phyloP scores from a whole-genome alignment of 129 eudicot genomes.

The Flaveria bidentis region DNA sequence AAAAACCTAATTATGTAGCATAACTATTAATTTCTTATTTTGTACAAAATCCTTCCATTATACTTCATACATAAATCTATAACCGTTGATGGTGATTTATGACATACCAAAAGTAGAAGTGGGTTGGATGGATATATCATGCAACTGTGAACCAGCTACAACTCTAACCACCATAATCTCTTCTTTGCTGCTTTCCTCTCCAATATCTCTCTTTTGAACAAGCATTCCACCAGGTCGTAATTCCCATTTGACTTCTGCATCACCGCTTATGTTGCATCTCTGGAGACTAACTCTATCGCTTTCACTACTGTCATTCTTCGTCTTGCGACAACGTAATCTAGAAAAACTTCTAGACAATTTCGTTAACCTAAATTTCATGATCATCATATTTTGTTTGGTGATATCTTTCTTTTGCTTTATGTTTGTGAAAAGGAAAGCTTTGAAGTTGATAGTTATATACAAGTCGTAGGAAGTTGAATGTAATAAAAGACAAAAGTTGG shows the following conservation, averaged over 20 bases:
- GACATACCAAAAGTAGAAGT: conserved; percentile 84
- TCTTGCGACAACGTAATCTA: conserved; percentile 44
- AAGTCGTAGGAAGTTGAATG: conserved; percentile 21
- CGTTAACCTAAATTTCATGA: conserved; percentile 62
- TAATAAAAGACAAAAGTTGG: conserved; percentile 35
- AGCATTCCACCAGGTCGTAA: conserved; percentile 89
- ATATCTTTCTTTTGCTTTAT: conserved; percentile 20
- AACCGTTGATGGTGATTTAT: neutral
- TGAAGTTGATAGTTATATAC: conserved; percentile 46
- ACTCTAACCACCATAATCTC: conserved; percentile 54
- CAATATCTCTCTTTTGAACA: conserved; percentile 72
- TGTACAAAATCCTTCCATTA: too few relatives aligned
- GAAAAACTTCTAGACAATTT: conserved; percentile 64
- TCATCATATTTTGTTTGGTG: conserved; percentile 12
- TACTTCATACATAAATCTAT: neutral
- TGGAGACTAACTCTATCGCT: conserved; percentile 8
- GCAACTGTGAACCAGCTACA: conserved; percentile 62
- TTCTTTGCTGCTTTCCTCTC: conserved; percentile 35
- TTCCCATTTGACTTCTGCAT: conserved; percentile 73
- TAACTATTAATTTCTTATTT: too few relatives aligned
- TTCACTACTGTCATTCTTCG: conserved; percentile 27
- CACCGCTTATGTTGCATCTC: neutral
- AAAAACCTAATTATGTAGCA: too few relatives aligned
- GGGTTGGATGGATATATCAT: conserved; percentile 62
- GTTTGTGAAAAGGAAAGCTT: conserved; percentile 27